phyloP scores from a whole-genome alignment of 352 stramenopile species.

The Albugo candida region DNA sequence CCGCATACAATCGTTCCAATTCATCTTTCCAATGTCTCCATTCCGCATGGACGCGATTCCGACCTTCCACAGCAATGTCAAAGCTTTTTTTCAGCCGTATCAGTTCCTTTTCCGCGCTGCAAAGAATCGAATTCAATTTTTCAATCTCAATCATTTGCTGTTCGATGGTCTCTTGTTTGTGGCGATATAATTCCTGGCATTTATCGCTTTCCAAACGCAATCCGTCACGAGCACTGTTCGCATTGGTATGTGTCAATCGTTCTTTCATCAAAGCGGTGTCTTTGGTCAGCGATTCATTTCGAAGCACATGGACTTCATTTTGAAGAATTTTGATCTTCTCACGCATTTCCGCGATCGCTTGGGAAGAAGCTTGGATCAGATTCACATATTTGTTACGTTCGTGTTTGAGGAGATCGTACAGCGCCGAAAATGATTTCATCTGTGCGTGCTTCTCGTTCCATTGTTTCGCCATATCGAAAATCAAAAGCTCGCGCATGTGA shows the following conservation, averaged over 20 bases:
- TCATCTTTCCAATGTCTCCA: constrained; percentile 92
- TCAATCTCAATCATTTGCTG: constrained; percentile 92
- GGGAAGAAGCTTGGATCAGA: constrained; percentile 78
- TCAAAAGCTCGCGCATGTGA: constrained; percentile 86
- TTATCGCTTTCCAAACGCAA: constrained; percentile 84
- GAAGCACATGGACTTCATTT: constrained; percentile 88
- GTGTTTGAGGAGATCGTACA: constrained; percentile 92
- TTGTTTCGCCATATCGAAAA: constrained; percentile 87
- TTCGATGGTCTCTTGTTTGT: constrained; percentile 83
- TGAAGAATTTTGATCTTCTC: constrained; percentile 92
- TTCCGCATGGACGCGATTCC: constrained; percentile 80
- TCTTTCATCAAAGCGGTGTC: constrained; percentile 86
- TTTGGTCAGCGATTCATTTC: constrained; percentile 84
- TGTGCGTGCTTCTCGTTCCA: constrained; percentile 87
- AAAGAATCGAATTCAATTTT: constrained; percentile 89
- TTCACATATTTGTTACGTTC: constrained; percentile 94
- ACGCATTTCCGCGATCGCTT: constrained; percentile 89
- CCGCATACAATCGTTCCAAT: constrained; percentile 89
- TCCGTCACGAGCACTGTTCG: constrained; percentile 77
- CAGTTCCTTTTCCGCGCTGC: constrained; percentile 78
- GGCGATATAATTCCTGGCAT: constrained; percentile 69
- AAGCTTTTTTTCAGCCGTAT: constrained; percentile 85
- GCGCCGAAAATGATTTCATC: constrained; percentile 81
- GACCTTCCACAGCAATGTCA: constrained; percentile 70
- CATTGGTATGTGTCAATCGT: constrained; percentile 57